These are phyloP conservation scores for Termitomyces sp. DNA, from an alignment of 768 basidiomycete genomes.

Conservation along the genomic window DNA sequence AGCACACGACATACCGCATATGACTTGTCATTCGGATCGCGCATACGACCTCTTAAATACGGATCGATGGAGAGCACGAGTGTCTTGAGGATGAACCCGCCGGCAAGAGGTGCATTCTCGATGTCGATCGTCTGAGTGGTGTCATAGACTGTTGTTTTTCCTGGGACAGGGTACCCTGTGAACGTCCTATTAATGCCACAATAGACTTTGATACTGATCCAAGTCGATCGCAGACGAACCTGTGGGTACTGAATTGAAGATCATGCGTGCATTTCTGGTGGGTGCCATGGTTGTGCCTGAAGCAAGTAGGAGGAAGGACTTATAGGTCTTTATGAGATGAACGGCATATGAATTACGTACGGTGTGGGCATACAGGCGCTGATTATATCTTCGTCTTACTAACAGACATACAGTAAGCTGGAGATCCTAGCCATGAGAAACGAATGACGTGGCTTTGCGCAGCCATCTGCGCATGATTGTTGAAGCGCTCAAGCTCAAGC, in stretches of 20 bases:
- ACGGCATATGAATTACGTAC: neutral
- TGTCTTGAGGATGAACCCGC: constrained; percentile 45
- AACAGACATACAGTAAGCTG: neutral
- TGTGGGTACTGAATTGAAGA: constrained; percentile 1
- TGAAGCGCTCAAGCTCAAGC: neutral
- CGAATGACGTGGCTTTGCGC: neutral
- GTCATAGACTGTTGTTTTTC: constrained; percentile 43
- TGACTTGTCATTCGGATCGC: constrained; percentile 19
- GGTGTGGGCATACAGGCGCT: neutral
- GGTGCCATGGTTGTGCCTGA: neutral
- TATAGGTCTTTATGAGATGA: neutral
- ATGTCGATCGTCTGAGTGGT: constrained; percentile 42
- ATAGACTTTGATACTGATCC: neutral
- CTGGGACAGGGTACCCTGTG: constrained; percentile 37
- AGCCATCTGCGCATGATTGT: neutral
- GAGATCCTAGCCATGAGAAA: neutral
- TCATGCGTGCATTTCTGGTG: neutral
- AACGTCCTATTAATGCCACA: neutral
- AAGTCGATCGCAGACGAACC: neutral
- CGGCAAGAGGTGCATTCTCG: constrained; percentile 37
- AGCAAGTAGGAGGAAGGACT: neutral
- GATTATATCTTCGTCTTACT: neutral
- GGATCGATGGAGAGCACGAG: constrained; percentile 42
- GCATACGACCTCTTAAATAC: constrained; percentile 37
- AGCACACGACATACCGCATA: constrained; percentile 17